Evolutionary conservation across 495 filamentous ascomycete species (phyloP).

Genomic region (Cryomyces minteri): DNA sequence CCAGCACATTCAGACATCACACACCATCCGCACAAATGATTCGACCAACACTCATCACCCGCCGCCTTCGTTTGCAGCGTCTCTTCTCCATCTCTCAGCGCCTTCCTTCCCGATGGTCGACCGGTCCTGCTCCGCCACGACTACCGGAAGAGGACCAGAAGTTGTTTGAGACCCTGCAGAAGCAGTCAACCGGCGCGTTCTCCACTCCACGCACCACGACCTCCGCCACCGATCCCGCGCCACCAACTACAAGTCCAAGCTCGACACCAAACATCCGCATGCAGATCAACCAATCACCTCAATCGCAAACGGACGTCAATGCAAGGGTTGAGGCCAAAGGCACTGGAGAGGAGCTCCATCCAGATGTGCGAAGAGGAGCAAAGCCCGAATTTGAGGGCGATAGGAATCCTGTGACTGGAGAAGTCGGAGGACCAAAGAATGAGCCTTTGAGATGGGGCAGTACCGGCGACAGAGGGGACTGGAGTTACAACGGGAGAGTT

Average conservation of each 20-base stretch:
- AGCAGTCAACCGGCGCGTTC: conserved; percentile 52
- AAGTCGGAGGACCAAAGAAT: conserved; percentile 93
- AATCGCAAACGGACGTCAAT: conserved; percentile 5
- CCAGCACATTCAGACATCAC: too few species aligned
- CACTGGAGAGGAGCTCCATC: conserved; percentile 45
- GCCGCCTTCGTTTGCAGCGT: too few species aligned
- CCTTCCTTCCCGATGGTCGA: too few species aligned
- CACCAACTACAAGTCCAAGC: conserved; percentile 11
- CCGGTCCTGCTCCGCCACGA: conserved; percentile 52
- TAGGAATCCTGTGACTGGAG: conserved; percentile 85
- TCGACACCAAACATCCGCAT: conserved; percentile 2
- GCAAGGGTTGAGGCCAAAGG: conserved; percentile 29
- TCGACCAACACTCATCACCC: too few species aligned
- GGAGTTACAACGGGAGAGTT: conserved; percentile 88
- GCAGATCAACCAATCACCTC: conserved; percentile 21
- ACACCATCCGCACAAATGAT: too few species aligned
- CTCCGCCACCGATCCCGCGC: not conserved
- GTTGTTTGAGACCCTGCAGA: conserved; percentile 78
- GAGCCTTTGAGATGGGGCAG: conserved; percentile 81
- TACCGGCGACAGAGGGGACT: conserved; percentile 66
- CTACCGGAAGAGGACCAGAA: conserved; percentile 81
- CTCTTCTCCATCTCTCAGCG: too few species aligned
- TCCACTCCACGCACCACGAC: conserved; percentile 30
- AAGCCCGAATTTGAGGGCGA: conserved; percentile 91
- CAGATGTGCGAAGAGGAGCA: conserved; percentile 50